Conservation (phyloP, 345 rosid species). For the Linum usitatissimum region DNA sequence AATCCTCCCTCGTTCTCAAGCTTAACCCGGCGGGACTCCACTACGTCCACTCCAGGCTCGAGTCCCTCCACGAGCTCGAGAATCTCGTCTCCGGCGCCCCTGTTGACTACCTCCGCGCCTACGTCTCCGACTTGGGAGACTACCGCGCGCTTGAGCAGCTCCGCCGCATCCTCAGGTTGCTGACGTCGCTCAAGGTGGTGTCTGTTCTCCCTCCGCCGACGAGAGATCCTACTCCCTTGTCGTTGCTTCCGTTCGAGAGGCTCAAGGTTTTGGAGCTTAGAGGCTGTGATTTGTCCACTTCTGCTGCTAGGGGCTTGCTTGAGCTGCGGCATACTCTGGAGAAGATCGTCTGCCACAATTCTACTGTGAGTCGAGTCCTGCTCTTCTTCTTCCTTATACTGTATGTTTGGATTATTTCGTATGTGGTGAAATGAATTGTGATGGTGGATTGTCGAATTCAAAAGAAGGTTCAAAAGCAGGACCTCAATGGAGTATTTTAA, state of each 20-base stretch:
- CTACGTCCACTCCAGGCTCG: slow-evolving; percentile 87
- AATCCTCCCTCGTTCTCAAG: slow-evolving; percentile 57
- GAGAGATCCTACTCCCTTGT: slow-evolving; percentile 86
- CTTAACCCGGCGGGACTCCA: slow-evolving; percentile 92
- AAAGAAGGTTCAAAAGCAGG: too few species aligned
- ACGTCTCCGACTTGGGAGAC: slow-evolving; percentile 91
- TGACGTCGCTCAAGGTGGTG: slow-evolving; percentile 74
- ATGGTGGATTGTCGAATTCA: neutral
- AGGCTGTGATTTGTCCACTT: slow-evolving; percentile 86
- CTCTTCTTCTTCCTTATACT: neutral
- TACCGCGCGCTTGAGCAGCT: slow-evolving; percentile 94
- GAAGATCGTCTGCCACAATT: slow-evolving; percentile 87
- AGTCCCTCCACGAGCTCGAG: slow-evolving; percentile 81
- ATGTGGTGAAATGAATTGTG: neutral
- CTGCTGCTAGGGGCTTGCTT: slow-evolving; percentile 84
- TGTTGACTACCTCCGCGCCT: slow-evolving; percentile 93
- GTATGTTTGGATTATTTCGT: neutral
- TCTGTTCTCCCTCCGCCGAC: slow-evolving; percentile 62
- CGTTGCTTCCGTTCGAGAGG: slow-evolving; percentile 69
- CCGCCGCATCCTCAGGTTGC: slow-evolving; percentile 68
- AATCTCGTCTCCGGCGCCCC: slow-evolving; percentile 79
- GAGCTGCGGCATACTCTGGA: slow-evolving; percentile 80
- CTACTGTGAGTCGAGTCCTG: slow-evolving; percentile 55
- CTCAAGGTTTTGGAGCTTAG: slow-evolving; percentile 74
- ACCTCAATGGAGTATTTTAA: too few species aligned